Evolutionary conservation across 2,329 filamentous ascomycete genomes (phyloP), one percentile per base, ranked within the genome.

Genomic region (Hypoxylon sp.): DNA sequence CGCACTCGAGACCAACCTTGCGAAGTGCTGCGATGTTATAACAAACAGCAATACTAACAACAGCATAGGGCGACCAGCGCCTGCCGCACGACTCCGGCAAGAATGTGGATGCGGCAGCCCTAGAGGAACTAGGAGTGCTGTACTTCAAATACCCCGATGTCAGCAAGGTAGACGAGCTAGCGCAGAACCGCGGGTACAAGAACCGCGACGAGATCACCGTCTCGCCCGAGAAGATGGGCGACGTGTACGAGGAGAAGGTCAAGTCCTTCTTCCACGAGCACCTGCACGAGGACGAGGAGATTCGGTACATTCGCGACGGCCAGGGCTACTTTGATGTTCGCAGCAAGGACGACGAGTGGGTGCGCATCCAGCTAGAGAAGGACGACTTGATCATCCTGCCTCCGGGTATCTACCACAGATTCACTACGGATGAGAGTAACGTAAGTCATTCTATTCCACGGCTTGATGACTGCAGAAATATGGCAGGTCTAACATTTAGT

Each of bases 251-350:
- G 81, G 88, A 92, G 70, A 98, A 98, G 81, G 93, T 99, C 69
- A 94, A 93, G 83, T 89, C 82, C 72, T 99, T 99, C 84, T 99
- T 98, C 83, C 80, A 92, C 75, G 96, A 99, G 85, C 96, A 99
- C 80, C 80, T 99, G 75, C 96, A 99, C 79, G 96, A 99, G 83
- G 96, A 99, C 74, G 96, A 99, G 83, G 96, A 99, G 86, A 99
- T 99, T 72, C 86, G 96, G 51, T 99, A 98, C 77, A 94, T 99
- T 72, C 85, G 93, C 32, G 94, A 91, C 67, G 96, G 96, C 0
- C 87, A 88, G 60, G 96, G 96, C 0, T 99, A 92, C 80, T 99
- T 99, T 78, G 96, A 99, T 80, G 94, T 99, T 2, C 85, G 96
- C 52, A 91, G 89, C 76, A 85, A 91, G 79, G 88, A 87, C 19